Conservation (phyloP, 1,284 basidiomycete species). For the Taiwanofungus camphoratus region DNA sequence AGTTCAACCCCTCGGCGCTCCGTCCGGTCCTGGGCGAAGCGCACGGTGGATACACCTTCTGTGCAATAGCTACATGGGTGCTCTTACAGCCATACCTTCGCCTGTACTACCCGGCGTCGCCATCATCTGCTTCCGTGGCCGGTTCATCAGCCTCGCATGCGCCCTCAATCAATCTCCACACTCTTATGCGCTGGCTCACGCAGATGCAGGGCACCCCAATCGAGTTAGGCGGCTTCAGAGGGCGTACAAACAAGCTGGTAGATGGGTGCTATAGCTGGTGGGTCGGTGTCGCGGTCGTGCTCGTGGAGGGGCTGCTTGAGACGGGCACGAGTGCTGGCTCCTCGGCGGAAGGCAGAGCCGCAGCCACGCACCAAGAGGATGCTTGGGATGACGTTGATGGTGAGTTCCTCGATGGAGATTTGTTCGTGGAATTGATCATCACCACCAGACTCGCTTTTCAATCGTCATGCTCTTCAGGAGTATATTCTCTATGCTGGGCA, state of each 20-base stretch:
- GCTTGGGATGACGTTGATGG: conserved; percentile 65
- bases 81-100: conserved; percentile 58
- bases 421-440: background rate
- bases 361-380: conserved; percentile 30
- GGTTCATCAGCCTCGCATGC: background rate
- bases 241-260: conserved; percentile 95
- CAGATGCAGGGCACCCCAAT: conserved; percentile 81
- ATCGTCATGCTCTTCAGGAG: conserved; percentile 75
- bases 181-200: conserved; percentile 77
- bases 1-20: conserved; percentile 31
- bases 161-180: conserved; percentile 52
- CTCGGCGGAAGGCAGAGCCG: conserved; percentile 17
- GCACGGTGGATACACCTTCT: conserved; percentile 97
- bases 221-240: conserved; percentile 91
- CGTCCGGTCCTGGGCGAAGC: conserved; percentile 84
- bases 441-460: conserved; percentile 43
- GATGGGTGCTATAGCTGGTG: conserved; percentile 99
- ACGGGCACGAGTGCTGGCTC: conserved; percentile 15
- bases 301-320: conserved; percentile 62
- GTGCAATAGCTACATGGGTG: conserved; percentile 82
- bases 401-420: conserved; percentile 23
- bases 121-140: conserved; percentile 4
- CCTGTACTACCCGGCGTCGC: conserved; percentile 11
- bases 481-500: conserved; percentile 88
- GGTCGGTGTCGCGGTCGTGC: conserved; percentile 86